These are phyloP conservation scores for Aspergillus ibericus DNA, from an alignment of 2,329 filamentous ascomycete genomes.

Conservation along the genomic window DNA sequence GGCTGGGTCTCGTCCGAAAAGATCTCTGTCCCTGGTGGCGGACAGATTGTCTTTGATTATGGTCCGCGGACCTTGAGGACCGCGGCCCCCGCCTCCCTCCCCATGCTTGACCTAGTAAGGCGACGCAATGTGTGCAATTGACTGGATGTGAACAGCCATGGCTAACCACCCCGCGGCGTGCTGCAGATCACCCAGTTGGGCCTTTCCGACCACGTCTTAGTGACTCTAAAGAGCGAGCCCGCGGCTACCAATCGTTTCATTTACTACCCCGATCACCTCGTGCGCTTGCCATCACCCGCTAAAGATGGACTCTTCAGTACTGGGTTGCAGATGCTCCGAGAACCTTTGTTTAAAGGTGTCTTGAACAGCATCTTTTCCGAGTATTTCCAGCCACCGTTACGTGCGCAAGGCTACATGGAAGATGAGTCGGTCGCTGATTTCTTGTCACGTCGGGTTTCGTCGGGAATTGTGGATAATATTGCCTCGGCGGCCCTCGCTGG, in stretches of 20 bases:
- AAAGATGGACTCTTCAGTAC: slow-evolving; percentile 30
- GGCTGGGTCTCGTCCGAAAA: slow-evolving; percentile 78
- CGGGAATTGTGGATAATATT: slow-evolving; percentile 66
- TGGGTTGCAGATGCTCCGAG: slow-evolving; percentile 40
- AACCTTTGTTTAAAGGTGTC: slow-evolving; percentile 58
- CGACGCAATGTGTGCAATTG: neutral
- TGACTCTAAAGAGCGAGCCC: slow-evolving; percentile 52
- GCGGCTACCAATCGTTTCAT: slow-evolving; percentile 69
- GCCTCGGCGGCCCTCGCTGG: slow-evolving; percentile 77
- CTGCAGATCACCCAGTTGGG: slow-evolving; percentile 59
- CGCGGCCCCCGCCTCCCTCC: slow-evolving; percentile 58
- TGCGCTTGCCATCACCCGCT: slow-evolving; percentile 56
- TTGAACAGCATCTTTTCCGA: slow-evolving; percentile 37
- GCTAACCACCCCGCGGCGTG: neutral
- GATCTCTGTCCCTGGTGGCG: slow-evolving; percentile 56
- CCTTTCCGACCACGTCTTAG: slow-evolving; percentile 57
- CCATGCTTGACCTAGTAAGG: slow-evolving; percentile 70
- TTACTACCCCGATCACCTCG: slow-evolving; percentile 83
- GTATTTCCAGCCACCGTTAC: slow-evolving; percentile 32
- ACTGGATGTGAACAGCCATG: neutral
- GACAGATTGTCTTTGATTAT: slow-evolving; percentile 72
- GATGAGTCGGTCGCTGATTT: slow-evolving; percentile 76
- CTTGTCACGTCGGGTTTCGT: slow-evolving; percentile 56
- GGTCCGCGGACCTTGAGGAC: slow-evolving; percentile 76
- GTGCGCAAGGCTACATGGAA: slow-evolving; percentile 32